Percentiles rank a stretch among this genome's conserved stretches.
These are phyloP conservation scores for Carex pumila DNA, from an alignment of 176 grass and related monocot genomes.

Conservation along the genomic window DNA sequence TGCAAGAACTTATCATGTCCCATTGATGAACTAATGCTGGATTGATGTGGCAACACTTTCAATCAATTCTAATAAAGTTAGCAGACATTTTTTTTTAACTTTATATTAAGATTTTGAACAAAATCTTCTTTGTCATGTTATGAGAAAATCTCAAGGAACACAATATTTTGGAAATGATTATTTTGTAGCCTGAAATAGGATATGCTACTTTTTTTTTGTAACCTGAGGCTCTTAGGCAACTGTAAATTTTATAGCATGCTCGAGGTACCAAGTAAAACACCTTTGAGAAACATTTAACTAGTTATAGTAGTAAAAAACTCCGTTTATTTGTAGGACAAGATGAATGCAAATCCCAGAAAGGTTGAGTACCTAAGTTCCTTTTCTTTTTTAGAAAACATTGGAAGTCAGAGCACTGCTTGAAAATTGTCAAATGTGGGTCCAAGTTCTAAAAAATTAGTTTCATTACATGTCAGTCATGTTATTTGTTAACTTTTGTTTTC, in stretches of 20 bases:
- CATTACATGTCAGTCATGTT: not conserved
- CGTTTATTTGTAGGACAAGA: constrained; percentile 31
- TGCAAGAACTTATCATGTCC: not conserved
- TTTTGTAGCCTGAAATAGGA: not conserved
- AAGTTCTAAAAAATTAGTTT: not conserved
- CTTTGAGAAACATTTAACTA: not conserved
- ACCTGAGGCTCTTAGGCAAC: not conserved
- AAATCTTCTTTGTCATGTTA: not conserved
- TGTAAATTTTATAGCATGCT: not conserved
- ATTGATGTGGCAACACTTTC: not conserved
- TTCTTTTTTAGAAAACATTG: not conserved
- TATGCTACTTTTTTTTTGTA: not conserved
- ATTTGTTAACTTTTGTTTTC: not conserved
- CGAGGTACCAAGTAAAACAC: not conserved
- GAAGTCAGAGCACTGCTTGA: not conserved
- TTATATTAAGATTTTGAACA: not conserved
- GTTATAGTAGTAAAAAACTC: not conserved
- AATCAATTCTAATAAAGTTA: not conserved
- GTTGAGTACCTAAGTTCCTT: constrained; percentile 37
- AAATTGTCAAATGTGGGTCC: not conserved
- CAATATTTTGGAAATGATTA: not conserved
- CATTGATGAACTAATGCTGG: not conserved
- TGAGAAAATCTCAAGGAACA: not conserved
- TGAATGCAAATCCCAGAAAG: constrained; percentile 42
- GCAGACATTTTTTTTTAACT: not conserved